Base-by-base conservation (phyloP, 108 stramenopile species). In the Nitzschia sp. region DNA sequence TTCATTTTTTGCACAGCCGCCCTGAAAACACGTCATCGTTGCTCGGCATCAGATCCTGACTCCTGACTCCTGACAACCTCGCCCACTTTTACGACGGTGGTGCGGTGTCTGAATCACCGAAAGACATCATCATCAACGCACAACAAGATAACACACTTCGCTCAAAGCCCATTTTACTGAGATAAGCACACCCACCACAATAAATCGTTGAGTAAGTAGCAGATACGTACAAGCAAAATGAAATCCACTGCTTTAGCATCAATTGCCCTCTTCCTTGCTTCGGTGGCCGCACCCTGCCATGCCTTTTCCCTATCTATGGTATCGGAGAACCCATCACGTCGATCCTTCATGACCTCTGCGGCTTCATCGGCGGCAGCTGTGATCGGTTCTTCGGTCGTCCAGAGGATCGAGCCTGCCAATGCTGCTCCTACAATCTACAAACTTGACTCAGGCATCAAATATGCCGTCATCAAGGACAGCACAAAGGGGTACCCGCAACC, bases 391-490 rank as follows among this genome's bases (percentile, higher is more conserved):
- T 3, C 22, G 30, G 5, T 13, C 33, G 34, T 21, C 22, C 11
- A 33, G n/a, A 23, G 34, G 59, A 38, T 36, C 25, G 34, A 60
- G 11, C 58, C 35, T 2, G 31, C 58, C 19, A 66, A 53, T 41
- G 84, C 84, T 13, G 82, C 69, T 17, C 83, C 87, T 8, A 70
- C 87, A 66, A 88, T 94, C 28, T 78, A 84, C 76, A 94, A 74
- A 11, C 69, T 77, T 0, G 45, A 55, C 28, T 66, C 69, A 21
- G 93, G 93, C 19, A 80, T 91, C 67, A 94, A 91, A 58, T 94
- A 91, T 76, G 93, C 90, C 1, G 62, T 87, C 6, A 69, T 76
- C 5, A 81, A 89, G 63, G 79, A 80, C 54, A 68, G 67, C 44
- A 59, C 72, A 29, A 80, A 79, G 48, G 75, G 45, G 9, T 59